Evolutionary conservation across 1,139 yeast genomes (phyloP).

Genomic region (Candida pseudoviswanathii): DNA sequence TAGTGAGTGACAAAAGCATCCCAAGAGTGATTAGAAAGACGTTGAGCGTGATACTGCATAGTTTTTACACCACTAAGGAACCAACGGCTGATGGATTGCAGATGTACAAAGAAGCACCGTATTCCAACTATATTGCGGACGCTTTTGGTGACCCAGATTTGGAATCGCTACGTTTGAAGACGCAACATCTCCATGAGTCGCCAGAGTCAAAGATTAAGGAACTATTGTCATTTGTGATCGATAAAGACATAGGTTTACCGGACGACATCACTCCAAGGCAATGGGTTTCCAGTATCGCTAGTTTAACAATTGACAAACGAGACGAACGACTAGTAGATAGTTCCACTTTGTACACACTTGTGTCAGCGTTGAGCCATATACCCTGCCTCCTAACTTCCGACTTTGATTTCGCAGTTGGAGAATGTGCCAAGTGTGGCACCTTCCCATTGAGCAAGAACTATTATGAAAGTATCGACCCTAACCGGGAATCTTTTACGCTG

Average conservation of each 20-base stretch:
- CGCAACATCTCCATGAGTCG: neutral
- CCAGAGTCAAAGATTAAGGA: neutral
- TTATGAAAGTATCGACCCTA: slow-evolving; percentile 23
- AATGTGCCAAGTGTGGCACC: slow-evolving; percentile 48
- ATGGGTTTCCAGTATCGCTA: slow-evolving; percentile 12
- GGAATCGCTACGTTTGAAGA: slow-evolving; percentile 10
- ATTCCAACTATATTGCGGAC: slow-evolving; percentile 17
- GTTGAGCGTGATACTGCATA: slow-evolving; percentile 24
- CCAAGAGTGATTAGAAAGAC: slow-evolving; percentile 20
- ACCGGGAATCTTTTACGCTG: slow-evolving; percentile 26
- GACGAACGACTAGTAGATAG: slow-evolving; percentile 13
- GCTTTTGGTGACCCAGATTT: slow-evolving; percentile 23
- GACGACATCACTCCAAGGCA: neutral
- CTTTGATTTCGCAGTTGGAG: slow-evolving; percentile 26
- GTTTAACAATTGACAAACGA: slow-evolving; percentile 9
- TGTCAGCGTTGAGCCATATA: slow-evolving; percentile 45
- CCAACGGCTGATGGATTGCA: slow-evolving; percentile 14
- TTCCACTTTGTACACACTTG: slow-evolving; percentile 27
- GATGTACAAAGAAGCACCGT: slow-evolving; percentile 19
- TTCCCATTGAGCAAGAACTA: slow-evolving; percentile 24
- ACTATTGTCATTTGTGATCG: slow-evolving; percentile 3
- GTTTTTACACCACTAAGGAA: slow-evolving; percentile 13
- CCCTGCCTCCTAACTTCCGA: slow-evolving; percentile 43
- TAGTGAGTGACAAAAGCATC: slow-evolving; percentile 7
- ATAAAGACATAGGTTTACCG: no score